A percentile compares a stretch with the other conserved stretches of the same genome.
These are phyloP conservation scores for Trichoderma gamsii DNA, from an alignment of 495 filamentous ascomycete genomes.

Conservation along the genomic window DNA sequence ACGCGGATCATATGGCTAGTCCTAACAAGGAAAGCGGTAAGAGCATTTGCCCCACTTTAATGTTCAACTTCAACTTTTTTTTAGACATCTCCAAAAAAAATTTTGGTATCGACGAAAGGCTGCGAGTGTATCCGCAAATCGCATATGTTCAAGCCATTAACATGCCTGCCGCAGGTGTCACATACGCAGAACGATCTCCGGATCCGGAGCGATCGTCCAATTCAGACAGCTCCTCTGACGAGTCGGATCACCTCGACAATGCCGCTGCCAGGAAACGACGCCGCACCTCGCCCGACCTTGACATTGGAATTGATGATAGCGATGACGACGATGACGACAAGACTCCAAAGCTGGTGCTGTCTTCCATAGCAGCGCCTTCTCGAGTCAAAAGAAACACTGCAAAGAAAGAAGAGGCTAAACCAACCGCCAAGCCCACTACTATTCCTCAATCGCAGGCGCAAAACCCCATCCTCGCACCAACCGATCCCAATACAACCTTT, in stretches of 20 bases:
- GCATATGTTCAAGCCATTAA: background rate
- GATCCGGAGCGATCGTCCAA: slow-evolving; percentile 5
- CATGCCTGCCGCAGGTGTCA: background rate
- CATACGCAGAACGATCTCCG: background rate
- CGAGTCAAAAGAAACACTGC: slow-evolving; percentile 39
- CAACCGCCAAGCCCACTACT: slow-evolving; percentile 18
- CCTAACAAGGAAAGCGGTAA: background rate
- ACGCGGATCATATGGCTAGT: too few species aligned
- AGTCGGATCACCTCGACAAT: slow-evolving; percentile 44
- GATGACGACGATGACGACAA: slow-evolving; percentile 20
- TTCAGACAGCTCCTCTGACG: background rate
- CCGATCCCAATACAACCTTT: slow-evolving; percentile 59
- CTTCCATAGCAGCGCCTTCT: slow-evolving; percentile 40
- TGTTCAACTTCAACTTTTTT: background rate
- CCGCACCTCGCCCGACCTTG: slow-evolving; percentile 31
- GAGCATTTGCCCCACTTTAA: background rate
- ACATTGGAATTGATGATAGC: background rate
- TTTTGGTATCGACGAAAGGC: background rate
- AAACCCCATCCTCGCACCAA: slow-evolving; percentile 30
- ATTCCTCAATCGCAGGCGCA: slow-evolving; percentile 19
- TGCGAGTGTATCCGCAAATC: background rate
- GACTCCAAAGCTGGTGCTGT: slow-evolving; percentile 19
- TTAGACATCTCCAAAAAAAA: background rate
- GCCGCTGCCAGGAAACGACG: slow-evolving; percentile 43
- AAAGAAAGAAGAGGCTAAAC: slow-evolving; percentile 16